Evolutionary conservation across 139 green algal genomes (phyloP).

Genomic region (Dunaliella primolecta): DNA sequence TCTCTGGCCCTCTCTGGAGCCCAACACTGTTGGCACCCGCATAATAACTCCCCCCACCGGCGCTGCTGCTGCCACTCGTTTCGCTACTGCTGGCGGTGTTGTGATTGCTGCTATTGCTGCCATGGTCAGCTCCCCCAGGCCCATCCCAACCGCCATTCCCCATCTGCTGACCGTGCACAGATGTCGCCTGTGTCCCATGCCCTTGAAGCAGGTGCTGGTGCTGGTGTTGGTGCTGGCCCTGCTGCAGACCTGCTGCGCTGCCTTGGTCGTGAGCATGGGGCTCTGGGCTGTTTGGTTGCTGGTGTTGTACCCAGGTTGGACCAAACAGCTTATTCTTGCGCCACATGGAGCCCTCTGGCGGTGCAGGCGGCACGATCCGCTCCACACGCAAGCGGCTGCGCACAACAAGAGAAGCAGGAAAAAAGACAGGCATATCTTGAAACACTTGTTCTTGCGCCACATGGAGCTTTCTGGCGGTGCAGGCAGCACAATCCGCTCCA

Average conservation of each 20-base stretch:
- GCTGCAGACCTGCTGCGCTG: neutral
- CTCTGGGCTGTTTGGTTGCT: neutral
- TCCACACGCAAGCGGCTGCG: slow-evolving; percentile 12
- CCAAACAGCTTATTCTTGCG: slow-evolving; percentile 19
- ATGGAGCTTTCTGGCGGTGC: slow-evolving; percentile 38
- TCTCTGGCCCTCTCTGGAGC: too few species aligned
- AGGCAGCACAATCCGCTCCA: slow-evolving; percentile 35
- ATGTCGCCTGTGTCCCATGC: neutral
- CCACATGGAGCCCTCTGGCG: slow-evolving; percentile 47
- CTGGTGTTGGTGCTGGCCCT: neutral
- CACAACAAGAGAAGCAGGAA: neutral
- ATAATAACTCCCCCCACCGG: too few species aligned
- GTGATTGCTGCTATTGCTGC: neutral
- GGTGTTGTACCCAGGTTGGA: neutral
- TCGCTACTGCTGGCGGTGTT: neutral
- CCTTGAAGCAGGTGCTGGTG: neutral
- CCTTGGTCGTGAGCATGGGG: neutral
- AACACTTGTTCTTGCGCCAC: slow-evolving; percentile 37
- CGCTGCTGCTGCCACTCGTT: neutral
- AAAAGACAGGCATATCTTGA: too few species aligned
- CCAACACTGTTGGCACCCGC: too few species aligned
- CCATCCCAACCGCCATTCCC: too few species aligned
- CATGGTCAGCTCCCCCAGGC: neutral
- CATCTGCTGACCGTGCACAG: too few species aligned
- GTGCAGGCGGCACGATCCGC: slow-evolving; percentile 23